Evolutionary conservation across 2,329 filamentous ascomycete species (phyloP), one percentile per base, ranked within the genome.

Genomic region (Alternaria ethzedia): DNA sequence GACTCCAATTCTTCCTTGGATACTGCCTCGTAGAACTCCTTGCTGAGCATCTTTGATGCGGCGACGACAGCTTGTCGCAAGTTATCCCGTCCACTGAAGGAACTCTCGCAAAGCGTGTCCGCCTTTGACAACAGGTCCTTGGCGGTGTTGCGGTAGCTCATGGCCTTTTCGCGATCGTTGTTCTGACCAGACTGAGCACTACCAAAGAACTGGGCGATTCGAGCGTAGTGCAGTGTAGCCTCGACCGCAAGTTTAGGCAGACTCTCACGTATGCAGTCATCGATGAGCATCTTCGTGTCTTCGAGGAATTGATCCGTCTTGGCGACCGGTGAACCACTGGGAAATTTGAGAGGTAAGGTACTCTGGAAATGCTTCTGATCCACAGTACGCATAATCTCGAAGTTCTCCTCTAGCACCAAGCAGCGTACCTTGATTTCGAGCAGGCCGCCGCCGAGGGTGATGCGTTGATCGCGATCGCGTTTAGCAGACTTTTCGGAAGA

Each of bases 1-100:
- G 81, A 79, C 0, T 72, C 73, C 8, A 84, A 47, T 66, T 86
- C 83, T 15, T 83, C 80, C 0, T 74, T 60, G 0, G 82, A 82
- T 1, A 84, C 78, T 2, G 74, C 64, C 26, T 82, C 78, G 57
- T 85, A 84, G 66, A 77, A 78, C 9, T 78, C 69, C 26, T 69
- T 71, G 5, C 68, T 45, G 3, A 83, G 67, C 3, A 83, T 62
- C 46, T 66, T 63, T 10, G 72, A 23, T 3, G 56, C 64, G 4
- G 75, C 55, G 6, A 79, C 70, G 3, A 82, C 66, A 2, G 76
- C 79, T 11, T 54, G 49, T 0, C 51, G 28, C 10, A 82, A 65
- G 4, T 20, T 59, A 2, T 73, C 64, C 0, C 78, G 71, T 51
- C 71, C 70, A 9, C 75, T 68, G 60, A 83, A 80, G 1, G 65